Base-by-base conservation (phyloP, 257 asterid genomes). In the Solanum tarijense region DNA sequence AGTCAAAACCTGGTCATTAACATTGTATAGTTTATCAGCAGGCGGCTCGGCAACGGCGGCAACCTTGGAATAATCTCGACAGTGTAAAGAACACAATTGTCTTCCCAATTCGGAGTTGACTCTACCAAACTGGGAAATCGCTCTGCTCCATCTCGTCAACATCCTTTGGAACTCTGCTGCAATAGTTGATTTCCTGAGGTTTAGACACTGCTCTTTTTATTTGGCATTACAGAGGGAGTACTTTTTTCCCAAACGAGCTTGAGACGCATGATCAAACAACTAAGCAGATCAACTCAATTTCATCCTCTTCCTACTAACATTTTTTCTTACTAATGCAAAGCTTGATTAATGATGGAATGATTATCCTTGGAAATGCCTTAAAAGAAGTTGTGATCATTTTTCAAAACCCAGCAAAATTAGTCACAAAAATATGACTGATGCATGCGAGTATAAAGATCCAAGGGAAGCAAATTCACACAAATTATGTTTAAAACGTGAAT, bases 61-160 rank as follows among this genome's bases (percentile, higher is more conserved):
- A 68, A 93, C 95, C 85, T 89, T 92, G 3, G 94, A 94, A 89
- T 90, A 94, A 74, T 85, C 88, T 27, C 91, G 92, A 75, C 86
- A 87, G 38, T 90, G 58, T 79, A 85, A 91, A 23, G 87, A 87
- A 71, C 83, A 79, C 23, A 90, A 90, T 82, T 87, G 89, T 58
- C 89, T 91, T 73, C 87, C 87, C 84, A 90, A 62, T 87, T 89
- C 90, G 20, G 60, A 31, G 81, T 72, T 85, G 86, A 88, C 91
- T 90, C 92, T 88, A 83, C 36, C 89, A 36, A 92, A 60, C 68
- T 89, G 92, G 90, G 91, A 74, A 84, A 92, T 88, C 82, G 91
- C 89, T 89, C 92, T 95, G 88, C 94, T 89, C 91, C 95, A 95
- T 92, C 97, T 92, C 72, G 92, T 88, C 92, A 89, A 90, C 99